Base-by-base conservation (phyloP, 2,329 filamentous ascomycete genomes). In the Aspergillus sclerotialis region DNA sequence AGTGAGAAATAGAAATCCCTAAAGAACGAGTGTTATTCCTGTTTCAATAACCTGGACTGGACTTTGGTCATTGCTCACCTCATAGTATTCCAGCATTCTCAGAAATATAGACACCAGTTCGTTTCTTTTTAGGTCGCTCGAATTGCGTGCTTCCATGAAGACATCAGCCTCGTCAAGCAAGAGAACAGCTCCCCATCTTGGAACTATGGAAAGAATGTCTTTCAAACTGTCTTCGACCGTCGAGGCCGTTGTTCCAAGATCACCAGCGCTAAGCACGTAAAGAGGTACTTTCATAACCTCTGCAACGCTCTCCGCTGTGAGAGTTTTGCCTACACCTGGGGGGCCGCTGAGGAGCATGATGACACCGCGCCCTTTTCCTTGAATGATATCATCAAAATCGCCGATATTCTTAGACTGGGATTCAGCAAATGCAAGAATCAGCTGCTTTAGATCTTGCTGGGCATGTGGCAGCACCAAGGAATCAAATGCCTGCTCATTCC, bases 301-400 rank as follows among this genome's bases (percentile, higher is more conserved):
- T 1, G 72, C 70, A 14, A 72, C 61, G 36, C 60, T 63, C 43
- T 72, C 70, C 5, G 65, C 67, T 4, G 69, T 72, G 15, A 70
- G 47, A 0, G 72, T 76, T 53, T 76, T 76, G 10, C 72, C 72
- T 2, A 73, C 68, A 3, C 72, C 72, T 0, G 72, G 70, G 0
- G 67, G 67, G 2, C 70, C 72, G 28, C 58, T 63, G 2, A 75
- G 60, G 4, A 74, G 58, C 36, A 74, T 56, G 35, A 74, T 70
- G 34, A 73, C 63, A 7, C 72, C 70, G 11, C 61, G 60, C 9
- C 72, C 72, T 44, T 75, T 75, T 18, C 69, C 70, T 17, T 65
- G 58, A 16, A 75, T 67, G 12, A 73, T 55, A 41, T 74, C 69
- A 45, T 72, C 68, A 42, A 72, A 70, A 7, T 44, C 33, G 17